These are phyloP conservation scores for Yarrowia sp. DNA, from an alignment of 805 yeast genomes.

Conservation along the genomic window DNA sequence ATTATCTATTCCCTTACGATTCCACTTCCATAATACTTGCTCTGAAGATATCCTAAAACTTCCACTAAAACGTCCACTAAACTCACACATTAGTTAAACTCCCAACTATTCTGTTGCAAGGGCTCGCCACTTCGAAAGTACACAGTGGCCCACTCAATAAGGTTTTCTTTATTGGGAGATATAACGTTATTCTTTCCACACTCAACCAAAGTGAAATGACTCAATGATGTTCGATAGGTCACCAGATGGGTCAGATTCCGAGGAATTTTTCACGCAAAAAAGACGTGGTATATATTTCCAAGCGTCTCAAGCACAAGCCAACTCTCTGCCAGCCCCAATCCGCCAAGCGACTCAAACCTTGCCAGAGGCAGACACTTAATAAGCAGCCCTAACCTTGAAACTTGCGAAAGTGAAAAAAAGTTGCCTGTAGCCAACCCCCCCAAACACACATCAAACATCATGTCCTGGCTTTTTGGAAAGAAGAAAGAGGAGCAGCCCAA, in stretches of 20 bases:
- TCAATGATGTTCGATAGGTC: background rate
- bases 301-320: background rate
- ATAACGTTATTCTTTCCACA: conserved; percentile 14
- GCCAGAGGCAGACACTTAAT: background rate
- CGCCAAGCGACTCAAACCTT: background rate
- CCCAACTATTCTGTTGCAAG: too few relatives aligned
- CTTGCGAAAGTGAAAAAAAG: conserved; percentile 24
- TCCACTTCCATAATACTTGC: too few relatives aligned
- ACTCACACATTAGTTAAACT: too few relatives aligned
- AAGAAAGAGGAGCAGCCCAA: conserved; percentile 31
- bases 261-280: too few relatives aligned
- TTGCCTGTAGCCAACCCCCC: background rate
- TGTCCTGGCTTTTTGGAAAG: conserved; percentile 37
- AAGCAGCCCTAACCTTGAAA: conserved; percentile 19
- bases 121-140: too few relatives aligned
- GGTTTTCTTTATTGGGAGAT: background rate
- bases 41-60: too few relatives aligned
- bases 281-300: too few relatives aligned
- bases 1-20: too few relatives aligned
- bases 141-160: too few relatives aligned
- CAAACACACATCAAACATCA: conserved; percentile 15
- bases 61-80: too few relatives aligned
- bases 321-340: background rate
- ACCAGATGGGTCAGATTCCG: background rate
- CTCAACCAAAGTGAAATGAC: background rate